Conservation (phyloP, 768 basidiomycete genomes). For the Porphyrellus cyaneotinctus region DNA sequence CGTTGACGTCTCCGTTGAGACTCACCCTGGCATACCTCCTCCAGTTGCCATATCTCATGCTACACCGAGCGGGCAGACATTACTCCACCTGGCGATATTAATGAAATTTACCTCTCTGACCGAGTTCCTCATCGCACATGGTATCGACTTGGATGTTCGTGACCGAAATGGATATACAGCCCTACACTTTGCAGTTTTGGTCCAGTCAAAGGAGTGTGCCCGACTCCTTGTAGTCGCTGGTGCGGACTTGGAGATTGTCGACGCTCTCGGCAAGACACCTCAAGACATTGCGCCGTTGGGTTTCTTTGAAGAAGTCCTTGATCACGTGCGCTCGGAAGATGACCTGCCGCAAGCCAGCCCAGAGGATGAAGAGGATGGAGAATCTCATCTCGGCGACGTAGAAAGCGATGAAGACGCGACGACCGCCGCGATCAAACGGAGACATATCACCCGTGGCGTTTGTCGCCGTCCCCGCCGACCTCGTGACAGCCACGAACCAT, state of each 20-base stretch:
- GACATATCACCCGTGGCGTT: conserved; percentile 32
- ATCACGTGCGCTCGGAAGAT: conserved; percentile 15
- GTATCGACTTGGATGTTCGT: conserved; percentile 74
- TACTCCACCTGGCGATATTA: conserved; percentile 84
- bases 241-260: conserved; percentile 74
- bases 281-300: conserved; percentile 50
- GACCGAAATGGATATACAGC: conserved; percentile 92
- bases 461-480: conserved; percentile 26
- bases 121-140: conserved; percentile 64
- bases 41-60: conserved; percentile 63
- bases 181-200: conserved; percentile 78
- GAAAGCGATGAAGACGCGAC: conserved; percentile 61
- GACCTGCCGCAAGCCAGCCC: conserved; percentile 21
- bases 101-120: conserved; percentile 72
- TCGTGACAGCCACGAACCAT: conserved; percentile 19
- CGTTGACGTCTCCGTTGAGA: conserved; percentile 60
- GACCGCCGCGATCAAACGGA: conserved; percentile 26
- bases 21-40: conserved; percentile 38
- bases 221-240: conserved; percentile 70
- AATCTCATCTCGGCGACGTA: conserved; percentile 64
- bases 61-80: conserved; percentile 73
- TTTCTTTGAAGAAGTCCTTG: conserved; percentile 40
- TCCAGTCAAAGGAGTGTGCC: conserved; percentile 59
- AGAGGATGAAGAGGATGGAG: conserved; percentile 48
- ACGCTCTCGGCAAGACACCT: conserved; percentile 66